A percentile compares a stretch with the other conserved stretches of the same genome.
These are phyloP conservation scores for Phascolomyces articulosus DNA, from an alignment of 371 early-diverging fungal genomes.

Conservation along the genomic window DNA sequence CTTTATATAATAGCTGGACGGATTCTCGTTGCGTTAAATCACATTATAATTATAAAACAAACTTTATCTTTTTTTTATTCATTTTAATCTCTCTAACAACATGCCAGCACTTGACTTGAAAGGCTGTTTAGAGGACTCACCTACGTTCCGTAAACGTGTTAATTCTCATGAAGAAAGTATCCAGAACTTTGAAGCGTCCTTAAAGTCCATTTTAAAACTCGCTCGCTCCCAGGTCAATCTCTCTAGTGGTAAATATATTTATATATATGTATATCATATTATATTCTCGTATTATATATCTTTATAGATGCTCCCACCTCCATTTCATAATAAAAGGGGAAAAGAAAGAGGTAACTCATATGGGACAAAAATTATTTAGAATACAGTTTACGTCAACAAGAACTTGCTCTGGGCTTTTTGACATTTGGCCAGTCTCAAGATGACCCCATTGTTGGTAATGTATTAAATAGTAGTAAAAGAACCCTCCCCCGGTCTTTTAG, in stretches of 20 bases:
- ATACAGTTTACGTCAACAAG: constrained; percentile 55
- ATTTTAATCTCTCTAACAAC: too few relatives aligned
- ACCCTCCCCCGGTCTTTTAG: too few relatives aligned
- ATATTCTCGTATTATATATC: too few relatives aligned
- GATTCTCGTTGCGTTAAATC: too few relatives aligned
- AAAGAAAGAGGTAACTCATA: not conserved
- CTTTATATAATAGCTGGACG: too few relatives aligned
- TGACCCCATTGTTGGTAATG: constrained; percentile 64
- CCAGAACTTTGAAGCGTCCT: constrained; percentile 52
- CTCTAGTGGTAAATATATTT: constrained; percentile 46
- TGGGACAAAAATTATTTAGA: constrained; percentile 25
- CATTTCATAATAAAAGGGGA: too few relatives aligned
- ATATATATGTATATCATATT: too few relatives aligned
- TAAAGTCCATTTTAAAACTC: constrained; percentile 57
- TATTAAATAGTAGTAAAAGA: too few relatives aligned
- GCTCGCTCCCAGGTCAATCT: constrained; percentile 58
- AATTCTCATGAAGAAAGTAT: constrained; percentile 63
- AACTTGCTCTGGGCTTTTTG: constrained; percentile 55
- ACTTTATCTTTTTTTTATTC: too few relatives aligned
- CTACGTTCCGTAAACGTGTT: constrained; percentile 60
- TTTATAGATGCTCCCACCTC: too few relatives aligned
- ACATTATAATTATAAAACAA: too few relatives aligned
- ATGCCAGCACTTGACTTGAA: constrained; percentile 62
- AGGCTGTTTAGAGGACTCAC: constrained; percentile 64
- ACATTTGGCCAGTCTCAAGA: constrained; percentile 59